phyloP scores from a whole-genome alignment of 2,329 filamentous ascomycete species.

The Venturia pyrina region DNA sequence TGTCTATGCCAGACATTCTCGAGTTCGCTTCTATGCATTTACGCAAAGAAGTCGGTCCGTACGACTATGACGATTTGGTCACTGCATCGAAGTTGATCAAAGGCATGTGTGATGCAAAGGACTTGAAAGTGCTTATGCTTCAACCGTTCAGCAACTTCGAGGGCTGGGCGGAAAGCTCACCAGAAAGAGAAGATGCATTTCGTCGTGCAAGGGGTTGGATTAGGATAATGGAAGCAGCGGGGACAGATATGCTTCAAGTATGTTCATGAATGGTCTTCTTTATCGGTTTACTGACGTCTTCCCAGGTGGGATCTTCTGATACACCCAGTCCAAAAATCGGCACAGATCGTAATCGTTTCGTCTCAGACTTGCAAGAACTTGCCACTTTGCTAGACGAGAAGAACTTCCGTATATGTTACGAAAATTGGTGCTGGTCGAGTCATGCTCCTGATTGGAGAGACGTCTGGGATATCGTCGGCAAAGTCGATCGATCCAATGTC shows the following conservation, averaged over 20 bases:
- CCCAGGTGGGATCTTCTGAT: constrained; percentile 53
- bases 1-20: constrained; percentile 64
- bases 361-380: constrained; percentile 52
- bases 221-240: constrained; percentile 58
- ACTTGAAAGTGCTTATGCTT: constrained; percentile 56
- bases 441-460: constrained; percentile 58
- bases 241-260: constrained; percentile 62
- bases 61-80: constrained; percentile 51
- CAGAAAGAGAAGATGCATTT: constrained; percentile 53
- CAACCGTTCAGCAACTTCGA: constrained; percentile 72
- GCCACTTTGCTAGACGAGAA: constrained; percentile 50
- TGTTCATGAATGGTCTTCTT: constrained; percentile 16
- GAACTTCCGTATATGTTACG: constrained; percentile 57
- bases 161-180: constrained; percentile 53
- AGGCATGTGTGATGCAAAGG: constrained; percentile 42
- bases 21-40: constrained; percentile 47
- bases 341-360: constrained; percentile 40
- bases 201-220: constrained; percentile 56
- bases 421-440: constrained; percentile 77
- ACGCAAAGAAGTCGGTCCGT: constrained; percentile 39
- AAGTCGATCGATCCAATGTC: constrained; percentile 54
- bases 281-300: constrained; percentile 13
- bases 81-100: constrained; percentile 46
- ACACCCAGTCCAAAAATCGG: constrained; percentile 44
- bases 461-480: constrained; percentile 57